phyloP scores from a whole-genome alignment of 805 yeast genomes.

The Tetrapisispora taiwanensis region DNA sequence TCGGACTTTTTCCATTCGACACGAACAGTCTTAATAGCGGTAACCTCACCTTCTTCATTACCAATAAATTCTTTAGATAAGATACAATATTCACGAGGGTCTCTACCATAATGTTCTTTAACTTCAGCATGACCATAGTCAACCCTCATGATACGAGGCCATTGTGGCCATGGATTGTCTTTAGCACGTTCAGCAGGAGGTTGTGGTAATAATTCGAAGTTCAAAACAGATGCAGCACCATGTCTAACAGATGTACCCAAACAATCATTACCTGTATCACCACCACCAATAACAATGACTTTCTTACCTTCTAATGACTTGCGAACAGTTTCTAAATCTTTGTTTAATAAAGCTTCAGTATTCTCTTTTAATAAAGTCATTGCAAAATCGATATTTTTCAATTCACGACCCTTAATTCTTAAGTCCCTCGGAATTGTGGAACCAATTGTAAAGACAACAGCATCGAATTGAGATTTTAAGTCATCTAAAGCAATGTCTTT shows the following conservation, averaged over 20 bases:
- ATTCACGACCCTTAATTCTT: slow-evolving; percentile 85
- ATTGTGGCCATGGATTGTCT: slow-evolving; percentile 99
- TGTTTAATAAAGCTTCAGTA: slow-evolving; percentile 81
- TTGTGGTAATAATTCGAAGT: slow-evolving; percentile 88
- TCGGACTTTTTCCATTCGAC: slow-evolving; percentile 97
- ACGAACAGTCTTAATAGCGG: slow-evolving; percentile 89
- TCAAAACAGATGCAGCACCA: slow-evolving; percentile 87
- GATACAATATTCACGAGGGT: slow-evolving; percentile 94
- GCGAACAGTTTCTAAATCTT: slow-evolving; percentile 67
- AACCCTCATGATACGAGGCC: slow-evolving; percentile 96
- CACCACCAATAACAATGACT: slow-evolving; percentile 97
- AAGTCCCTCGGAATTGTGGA: slow-evolving; percentile 94
- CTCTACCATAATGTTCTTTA: slow-evolving; percentile 87
- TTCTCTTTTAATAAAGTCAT: slow-evolving; percentile 84
- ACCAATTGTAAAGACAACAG: slow-evolving; percentile 86
- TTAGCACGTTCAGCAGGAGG: slow-evolving; percentile 80
- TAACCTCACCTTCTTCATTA: slow-evolving; percentile 89
- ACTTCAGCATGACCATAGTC: slow-evolving; percentile 98
- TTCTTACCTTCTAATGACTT: slow-evolving; percentile 69
- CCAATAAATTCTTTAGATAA: slow-evolving; percentile 92
- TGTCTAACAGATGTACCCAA: slow-evolving; percentile 95
- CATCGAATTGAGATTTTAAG: slow-evolving; percentile 57
- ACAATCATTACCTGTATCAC: slow-evolving; percentile 99
- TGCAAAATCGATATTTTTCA: slow-evolving; percentile 85
- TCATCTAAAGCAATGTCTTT: slow-evolving; percentile 68